Evolutionary conservation across 2,329 filamentous ascomycete genomes (phyloP), one percentile per base, ranked within the genome.

Genomic region (Bretziella fagacearum): DNA sequence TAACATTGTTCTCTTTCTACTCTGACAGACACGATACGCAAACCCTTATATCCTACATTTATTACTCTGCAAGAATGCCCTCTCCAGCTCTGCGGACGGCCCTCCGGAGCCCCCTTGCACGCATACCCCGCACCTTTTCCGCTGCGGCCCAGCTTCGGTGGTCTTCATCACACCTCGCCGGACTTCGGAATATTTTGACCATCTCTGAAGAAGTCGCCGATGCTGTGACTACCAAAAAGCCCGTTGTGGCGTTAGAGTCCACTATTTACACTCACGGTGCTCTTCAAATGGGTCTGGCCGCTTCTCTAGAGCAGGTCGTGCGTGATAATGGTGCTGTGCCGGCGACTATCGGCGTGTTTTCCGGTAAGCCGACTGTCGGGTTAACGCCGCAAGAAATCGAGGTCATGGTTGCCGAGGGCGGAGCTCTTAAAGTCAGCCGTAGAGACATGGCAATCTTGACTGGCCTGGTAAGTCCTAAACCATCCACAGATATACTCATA

Each of bases 221-320:
- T 58, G 89, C 87, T 32, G 62, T 95, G 41, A 68, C 74, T 35
- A 73, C 75, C 10, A 77, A 79, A 48, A 79, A 77, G 56, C 89
- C 91, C 1, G 79, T 98, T 3, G 87, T 98, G 8, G 91, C 89
- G 13, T 71, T 98, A 3, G 91, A 98, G 63, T 86, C 84, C 2
- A 94, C 91, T 3, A 96, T 98, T 55, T 96, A 98, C 63, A 98
- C 91, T 1, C 91, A 98, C 63, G 87, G 86, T 33, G 78, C 81
- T 18, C 69, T 98, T 11, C 84, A 84, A n/a, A 73, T 77, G 27
- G 69, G 72, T 39, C 65, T 75, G 17, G 72, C 80, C 40, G 71
- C 93, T 44, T 85, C 96, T 61, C 74, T 96, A 51, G 84, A 95
- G 58, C 77, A 79, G 10, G 70, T 93, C 33, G 82, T 96, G 43